Conservation (phyloP, 495 filamentous ascomycete species). For the Parathielavia appendiculata region DNA sequence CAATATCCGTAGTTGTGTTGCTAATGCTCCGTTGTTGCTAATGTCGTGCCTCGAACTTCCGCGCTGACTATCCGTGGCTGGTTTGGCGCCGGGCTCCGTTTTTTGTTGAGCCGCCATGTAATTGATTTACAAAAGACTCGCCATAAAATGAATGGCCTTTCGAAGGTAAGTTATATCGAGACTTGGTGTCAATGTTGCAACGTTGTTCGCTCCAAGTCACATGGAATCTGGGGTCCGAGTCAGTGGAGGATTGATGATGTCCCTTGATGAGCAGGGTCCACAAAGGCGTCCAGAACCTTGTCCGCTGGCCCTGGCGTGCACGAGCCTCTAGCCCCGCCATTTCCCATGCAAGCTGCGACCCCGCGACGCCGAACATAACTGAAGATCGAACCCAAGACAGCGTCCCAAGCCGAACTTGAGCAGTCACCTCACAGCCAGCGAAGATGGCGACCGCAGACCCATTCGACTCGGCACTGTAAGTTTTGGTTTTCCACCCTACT, state of each 20-base stretch:
- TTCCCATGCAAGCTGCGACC: conserved; percentile 6
- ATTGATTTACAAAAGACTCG: background rate
- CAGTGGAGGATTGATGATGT: background rate
- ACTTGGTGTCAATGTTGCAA: background rate
- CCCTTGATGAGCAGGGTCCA: background rate
- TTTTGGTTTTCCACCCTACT: background rate
- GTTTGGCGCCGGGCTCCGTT: background rate
- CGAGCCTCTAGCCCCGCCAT: conserved; percentile 14
- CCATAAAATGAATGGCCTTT: background rate
- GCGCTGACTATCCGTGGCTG: background rate
- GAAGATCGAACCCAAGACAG: conserved; percentile 1
- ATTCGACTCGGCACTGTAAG: conserved; percentile 80
- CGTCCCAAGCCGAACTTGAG: background rate
- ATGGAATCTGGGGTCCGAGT: no score
- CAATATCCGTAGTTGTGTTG: background rate
- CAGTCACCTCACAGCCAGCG: background rate
- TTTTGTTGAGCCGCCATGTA: background rate
- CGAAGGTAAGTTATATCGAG: background rate
- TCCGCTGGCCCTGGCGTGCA: conserved; percentile 9
- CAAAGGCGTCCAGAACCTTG: background rate
- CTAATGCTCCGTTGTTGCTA: background rate
- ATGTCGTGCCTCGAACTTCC: background rate
- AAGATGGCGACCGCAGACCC: conserved; percentile 51
- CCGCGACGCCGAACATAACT: conserved; percentile 12
- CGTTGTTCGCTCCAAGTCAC: no score